Evolutionary conservation across 2,329 filamentous ascomycete genomes (phyloP).

Genomic region (Alternaria ventricosa): DNA sequence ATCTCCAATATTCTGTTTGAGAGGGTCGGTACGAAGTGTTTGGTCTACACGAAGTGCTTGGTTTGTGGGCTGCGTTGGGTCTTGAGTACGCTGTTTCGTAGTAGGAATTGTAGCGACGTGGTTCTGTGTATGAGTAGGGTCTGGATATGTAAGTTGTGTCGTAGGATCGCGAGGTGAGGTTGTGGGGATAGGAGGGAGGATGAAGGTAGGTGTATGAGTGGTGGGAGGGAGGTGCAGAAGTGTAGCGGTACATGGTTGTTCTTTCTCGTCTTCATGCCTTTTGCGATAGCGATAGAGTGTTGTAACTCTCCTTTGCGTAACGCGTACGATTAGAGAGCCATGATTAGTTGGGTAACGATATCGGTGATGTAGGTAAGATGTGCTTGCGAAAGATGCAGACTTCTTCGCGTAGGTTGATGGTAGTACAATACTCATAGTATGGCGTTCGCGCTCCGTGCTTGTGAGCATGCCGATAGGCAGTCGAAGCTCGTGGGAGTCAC

Average conservation of each 20-base stretch:
- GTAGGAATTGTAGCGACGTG: constrained; percentile 2
- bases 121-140: neutral
- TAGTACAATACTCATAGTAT: constrained; percentile 5
- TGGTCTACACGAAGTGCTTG: neutral
- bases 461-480: constrained; percentile 4
- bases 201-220: neutral
- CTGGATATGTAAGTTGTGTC: constrained; percentile 2
- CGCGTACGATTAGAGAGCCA: neutral
- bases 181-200: neutral
- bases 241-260: constrained; percentile 6
- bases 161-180: neutral
- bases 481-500: constrained; percentile 13
- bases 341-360: neutral
- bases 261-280: constrained; percentile 1
- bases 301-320: neutral
- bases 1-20: neutral
- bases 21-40: neutral
- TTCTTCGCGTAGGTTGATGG: neutral
- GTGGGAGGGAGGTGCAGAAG: neutral
- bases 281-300: neutral
- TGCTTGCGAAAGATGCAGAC: neutral
- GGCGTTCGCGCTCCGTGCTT: neutral
- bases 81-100: neutral
- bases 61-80: neutral
- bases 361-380: neutral